phyloP scores from a whole-genome alignment of 73 alveolate genomes.

The Tetrahymena thermophila region DNA sequence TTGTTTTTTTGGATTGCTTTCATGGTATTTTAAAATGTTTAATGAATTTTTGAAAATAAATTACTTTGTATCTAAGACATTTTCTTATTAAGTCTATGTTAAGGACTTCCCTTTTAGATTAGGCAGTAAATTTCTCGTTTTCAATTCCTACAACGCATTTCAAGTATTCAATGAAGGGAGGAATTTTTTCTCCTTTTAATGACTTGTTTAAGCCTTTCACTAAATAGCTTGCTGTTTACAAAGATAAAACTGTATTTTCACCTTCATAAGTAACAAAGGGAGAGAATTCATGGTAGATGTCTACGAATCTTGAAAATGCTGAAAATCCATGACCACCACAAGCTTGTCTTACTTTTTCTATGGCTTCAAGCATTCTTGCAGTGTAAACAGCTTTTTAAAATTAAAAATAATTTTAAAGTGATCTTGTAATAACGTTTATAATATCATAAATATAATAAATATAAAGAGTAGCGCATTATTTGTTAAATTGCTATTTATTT shows the following conservation, averaged over 20 bases:
- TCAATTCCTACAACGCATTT: not conserved
- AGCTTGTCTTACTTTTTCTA: conserved; percentile 55
- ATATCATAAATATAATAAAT: no score
- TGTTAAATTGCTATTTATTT: no score
- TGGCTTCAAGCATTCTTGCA: conserved; percentile 48
- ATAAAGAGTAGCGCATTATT: no score
- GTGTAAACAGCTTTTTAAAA: conserved; percentile 44
- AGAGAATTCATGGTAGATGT: conserved; percentile 24
- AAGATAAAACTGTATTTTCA: conserved; percentile 32
- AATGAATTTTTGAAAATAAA: not conserved
- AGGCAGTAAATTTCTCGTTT: not conserved
- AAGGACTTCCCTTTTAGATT: not conserved
- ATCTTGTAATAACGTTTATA: not conserved
- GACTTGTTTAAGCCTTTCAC: conserved; percentile 26
- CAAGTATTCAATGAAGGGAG: not conserved
- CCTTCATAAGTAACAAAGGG: conserved; percentile 43
- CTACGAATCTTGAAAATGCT: conserved; percentile 48
- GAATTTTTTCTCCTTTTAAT: not conserved
- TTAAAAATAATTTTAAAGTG: not conserved
- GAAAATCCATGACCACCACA: conserved; percentile 90
- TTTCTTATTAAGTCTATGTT: not conserved
- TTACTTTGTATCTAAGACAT: not conserved
- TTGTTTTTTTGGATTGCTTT: not conserved
- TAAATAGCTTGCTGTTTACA: conserved; percentile 12
- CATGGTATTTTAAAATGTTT: not conserved